Conservation (phyloP, 2,329 filamentous ascomycete genomes). For the Cladosporium cucumerinum region DNA sequence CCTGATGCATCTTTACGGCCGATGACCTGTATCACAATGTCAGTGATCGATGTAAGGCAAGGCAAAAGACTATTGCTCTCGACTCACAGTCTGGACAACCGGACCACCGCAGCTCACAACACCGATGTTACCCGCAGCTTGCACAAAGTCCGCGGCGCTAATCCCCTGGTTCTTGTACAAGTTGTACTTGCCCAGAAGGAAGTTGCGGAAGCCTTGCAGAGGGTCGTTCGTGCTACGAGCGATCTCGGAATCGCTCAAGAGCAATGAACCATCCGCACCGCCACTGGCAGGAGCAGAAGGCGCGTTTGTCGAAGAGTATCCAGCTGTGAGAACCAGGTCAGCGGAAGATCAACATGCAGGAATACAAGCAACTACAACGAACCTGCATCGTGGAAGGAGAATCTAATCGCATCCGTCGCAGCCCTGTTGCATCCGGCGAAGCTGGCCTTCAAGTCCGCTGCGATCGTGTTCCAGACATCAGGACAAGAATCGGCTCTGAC, state of each 20-base stretch:
- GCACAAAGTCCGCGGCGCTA: constrained; percentile 53
- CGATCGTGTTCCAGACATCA: constrained; percentile 18
- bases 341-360: not conserved
- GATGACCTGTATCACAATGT: constrained; percentile 36
- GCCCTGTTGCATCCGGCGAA: constrained; percentile 18
- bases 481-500: constrained; percentile 14
- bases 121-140: constrained; percentile 47
- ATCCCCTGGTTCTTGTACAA: constrained; percentile 29
- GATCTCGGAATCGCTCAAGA: constrained; percentile 38
- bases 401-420: constrained; percentile 28
- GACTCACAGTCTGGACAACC: constrained; percentile 17
- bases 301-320: constrained; percentile 21
- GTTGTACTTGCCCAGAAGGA: constrained; percentile 42
- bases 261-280: constrained; percentile 43
- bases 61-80: not conserved
- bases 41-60: not conserved
- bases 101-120: constrained; percentile 31
- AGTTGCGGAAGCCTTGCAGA: constrained; percentile 41
- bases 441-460: constrained; percentile 12
- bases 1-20: constrained; percentile 46
- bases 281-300: constrained; percentile 29
- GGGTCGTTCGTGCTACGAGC: constrained; percentile 43
- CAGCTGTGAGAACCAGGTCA: constrained; percentile 5
- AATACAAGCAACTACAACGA: not conserved
- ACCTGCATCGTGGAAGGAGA: constrained; percentile 34